Evolutionary conservation across 2,329 filamentous ascomycete species (phyloP).

Genomic region (Epicoccum nigrum): DNA sequence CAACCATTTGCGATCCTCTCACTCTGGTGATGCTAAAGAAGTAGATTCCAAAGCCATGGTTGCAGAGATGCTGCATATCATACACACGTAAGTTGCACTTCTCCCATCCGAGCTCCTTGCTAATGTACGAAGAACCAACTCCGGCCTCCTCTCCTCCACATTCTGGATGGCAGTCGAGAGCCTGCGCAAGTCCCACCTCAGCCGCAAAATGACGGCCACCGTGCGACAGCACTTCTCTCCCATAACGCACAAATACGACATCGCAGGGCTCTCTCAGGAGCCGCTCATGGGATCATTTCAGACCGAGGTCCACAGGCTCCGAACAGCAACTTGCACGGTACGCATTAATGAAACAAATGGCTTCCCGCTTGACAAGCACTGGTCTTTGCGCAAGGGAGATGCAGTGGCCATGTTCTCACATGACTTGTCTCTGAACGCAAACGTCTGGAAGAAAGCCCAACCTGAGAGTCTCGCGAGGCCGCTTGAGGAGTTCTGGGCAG

Average conservation of each 20-base stretch:
- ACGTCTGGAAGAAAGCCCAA: constrained; percentile 31
- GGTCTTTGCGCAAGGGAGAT: constrained; percentile 25
- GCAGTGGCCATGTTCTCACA: constrained; percentile 31
- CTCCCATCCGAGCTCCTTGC: background rate
- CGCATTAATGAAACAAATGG: constrained; percentile 17
- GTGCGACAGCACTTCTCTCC: constrained; percentile 19
- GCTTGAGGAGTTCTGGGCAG: constrained; percentile 37
- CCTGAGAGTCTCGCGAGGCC: constrained; percentile 23
- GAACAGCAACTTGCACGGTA: constrained; percentile 19
- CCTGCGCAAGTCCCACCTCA: constrained; percentile 26
- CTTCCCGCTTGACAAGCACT: constrained; percentile 31
- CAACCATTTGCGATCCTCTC: constrained; percentile 19
- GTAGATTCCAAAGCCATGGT: constrained; percentile 20
- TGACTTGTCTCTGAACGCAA: constrained; percentile 30
- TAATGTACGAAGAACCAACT: constrained; percentile 20
- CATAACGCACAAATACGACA: constrained; percentile 21
- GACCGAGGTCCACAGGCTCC: constrained; percentile 33
- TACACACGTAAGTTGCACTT: constrained; percentile 27
- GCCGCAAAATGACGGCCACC: constrained; percentile 20
- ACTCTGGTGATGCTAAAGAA: constrained; percentile 11
- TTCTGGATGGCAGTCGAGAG: constrained; percentile 38
- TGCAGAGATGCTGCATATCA: constrained; percentile 31
- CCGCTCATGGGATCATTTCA: constrained; percentile 36
- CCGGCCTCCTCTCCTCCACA: constrained; percentile 21
- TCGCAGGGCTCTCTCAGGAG: constrained; percentile 17